Percentiles rank a stretch among this genome's conserved stretches.
Evolutionary conservation across 176 grass and related monocot species (phyloP).

Genomic region (Oryza rufipogon): DNA sequence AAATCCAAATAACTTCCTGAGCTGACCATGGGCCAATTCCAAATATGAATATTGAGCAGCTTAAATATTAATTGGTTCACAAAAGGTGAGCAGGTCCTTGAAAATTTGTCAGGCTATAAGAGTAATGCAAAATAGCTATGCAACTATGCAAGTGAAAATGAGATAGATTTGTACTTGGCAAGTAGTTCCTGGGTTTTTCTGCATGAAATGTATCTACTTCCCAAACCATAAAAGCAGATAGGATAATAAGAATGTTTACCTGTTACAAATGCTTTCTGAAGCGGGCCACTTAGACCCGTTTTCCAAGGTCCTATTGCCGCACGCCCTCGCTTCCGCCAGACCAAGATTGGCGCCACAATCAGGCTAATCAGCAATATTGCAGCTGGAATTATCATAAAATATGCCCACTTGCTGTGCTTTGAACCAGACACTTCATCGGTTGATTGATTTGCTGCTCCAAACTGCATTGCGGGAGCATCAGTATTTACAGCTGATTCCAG

Average conservation of each 20-base stretch:
- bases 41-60: background rate
- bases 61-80: constrained; percentile 23
- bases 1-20: constrained; percentile 15
- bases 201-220: constrained; percentile 21
- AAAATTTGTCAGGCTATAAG: constrained; percentile 6
- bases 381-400: constrained; percentile 52
- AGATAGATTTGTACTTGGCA: background rate
- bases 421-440: constrained; percentile 27
- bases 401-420: constrained; percentile 60
- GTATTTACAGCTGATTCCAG: constrained; percentile 42
- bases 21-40: background rate
- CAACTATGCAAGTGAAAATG: too few species aligned
- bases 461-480: constrained; percentile 28
- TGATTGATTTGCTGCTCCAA: constrained; percentile 49
- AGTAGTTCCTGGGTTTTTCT: constrained; percentile 18
- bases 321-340: constrained; percentile 52
- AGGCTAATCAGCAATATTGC: constrained; percentile 53
- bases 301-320: constrained; percentile 70
- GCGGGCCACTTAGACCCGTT: constrained; percentile 74
- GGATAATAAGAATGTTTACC: constrained; percentile 45
- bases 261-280: constrained; percentile 86
- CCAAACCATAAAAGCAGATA: constrained; percentile 20
- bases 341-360: constrained; percentile 44
- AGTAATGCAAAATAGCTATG: background rate
- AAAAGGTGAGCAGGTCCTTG: constrained; percentile 18